A percentile compares a stretch with the other conserved stretches of the same genome.
Conservation (phyloP, 768 basidiomycete species). For the Rhizopogon roseolus region DNA sequence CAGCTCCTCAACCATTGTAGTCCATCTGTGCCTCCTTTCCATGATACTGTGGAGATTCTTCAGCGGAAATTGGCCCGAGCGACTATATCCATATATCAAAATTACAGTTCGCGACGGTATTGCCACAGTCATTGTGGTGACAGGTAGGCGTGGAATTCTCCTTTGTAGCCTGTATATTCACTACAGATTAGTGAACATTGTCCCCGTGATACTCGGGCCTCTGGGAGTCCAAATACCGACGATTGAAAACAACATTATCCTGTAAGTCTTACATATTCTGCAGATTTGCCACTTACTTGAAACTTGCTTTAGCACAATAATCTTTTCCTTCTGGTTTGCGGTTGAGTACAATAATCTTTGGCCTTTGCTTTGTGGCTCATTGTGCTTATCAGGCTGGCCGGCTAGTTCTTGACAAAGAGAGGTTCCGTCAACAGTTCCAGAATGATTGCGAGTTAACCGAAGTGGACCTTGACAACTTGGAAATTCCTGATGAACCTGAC, state of each 20-base stretch:
- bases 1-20: constrained; percentile 15
- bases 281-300: neutral
- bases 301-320: neutral
- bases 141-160: constrained; percentile 4
- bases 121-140: constrained; percentile 4
- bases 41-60: constrained; percentile 16
- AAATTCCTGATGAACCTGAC: neutral
- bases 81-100: neutral
- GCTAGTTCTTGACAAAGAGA: no score
- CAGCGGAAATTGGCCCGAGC: neutral
- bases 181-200: constrained; percentile 7
- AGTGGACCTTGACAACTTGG: neutral
- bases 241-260: constrained; percentile 17
- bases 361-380: no score
- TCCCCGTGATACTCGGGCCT: constrained; percentile 14
- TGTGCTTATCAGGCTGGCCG: no score
- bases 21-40: constrained; percentile 7
- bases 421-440: no score
- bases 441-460: no score
- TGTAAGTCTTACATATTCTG: constrained; percentile 7
- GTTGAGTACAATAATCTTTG: no score
- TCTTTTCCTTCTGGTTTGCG: no score
- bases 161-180: neutral
- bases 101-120: constrained; percentile 10
- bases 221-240: constrained; percentile 7